phyloP scores from a whole-genome alignment of 2,329 filamentous ascomycete genomes.

The Mycosphaerelloides madeirae region DNA sequence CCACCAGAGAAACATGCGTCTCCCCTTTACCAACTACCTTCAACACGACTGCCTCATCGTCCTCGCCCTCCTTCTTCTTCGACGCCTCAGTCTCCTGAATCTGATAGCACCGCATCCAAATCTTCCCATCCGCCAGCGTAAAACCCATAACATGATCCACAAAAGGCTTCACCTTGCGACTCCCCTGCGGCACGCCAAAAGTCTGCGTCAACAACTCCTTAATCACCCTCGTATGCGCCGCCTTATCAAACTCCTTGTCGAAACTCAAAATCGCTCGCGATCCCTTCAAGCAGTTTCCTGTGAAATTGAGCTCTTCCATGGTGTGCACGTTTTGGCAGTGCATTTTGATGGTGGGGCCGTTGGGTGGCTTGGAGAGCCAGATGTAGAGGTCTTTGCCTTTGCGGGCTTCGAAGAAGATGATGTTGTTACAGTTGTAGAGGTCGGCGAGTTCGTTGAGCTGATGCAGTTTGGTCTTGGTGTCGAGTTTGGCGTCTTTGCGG shows the following conservation, averaged over 20 bases:
- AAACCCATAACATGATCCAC: conserved; percentile 93
- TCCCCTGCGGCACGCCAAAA: conserved; percentile 85
- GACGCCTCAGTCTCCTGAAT: conserved; percentile 75
- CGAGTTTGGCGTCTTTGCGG: conserved; percentile 92
- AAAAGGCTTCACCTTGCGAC: conserved; percentile 90
- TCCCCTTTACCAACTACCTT: conserved; percentile 46
- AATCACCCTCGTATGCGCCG: conserved; percentile 74
- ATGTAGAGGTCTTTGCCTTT: conserved; percentile 93
- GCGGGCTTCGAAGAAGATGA: conserved; percentile 90
- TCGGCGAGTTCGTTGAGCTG: conserved; percentile 71
- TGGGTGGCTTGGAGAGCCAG: conserved; percentile 88
- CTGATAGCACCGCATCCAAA: conserved; percentile 95
- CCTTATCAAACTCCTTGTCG: conserved; percentile 66
- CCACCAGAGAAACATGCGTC: conserved; percentile 76
- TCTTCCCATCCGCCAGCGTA: conserved; percentile 83
- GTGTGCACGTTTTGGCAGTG: conserved; percentile 78
- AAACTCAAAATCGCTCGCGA: conserved; percentile 88
- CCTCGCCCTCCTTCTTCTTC: conserved; percentile 44
- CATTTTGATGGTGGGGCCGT: conserved; percentile 69
- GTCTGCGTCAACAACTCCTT: conserved; percentile 86
- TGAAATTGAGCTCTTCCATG: conserved; percentile 95
- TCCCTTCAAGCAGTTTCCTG: conserved; percentile 93
- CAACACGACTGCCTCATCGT: conserved; percentile 34
- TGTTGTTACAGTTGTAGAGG: conserved; percentile 90
- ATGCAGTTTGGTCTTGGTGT: conserved; percentile 84